These are phyloP conservation scores for Trichocomaceae sp. DNA, from an alignment of 2,329 filamentous ascomycete species.

Conservation along the genomic window DNA sequence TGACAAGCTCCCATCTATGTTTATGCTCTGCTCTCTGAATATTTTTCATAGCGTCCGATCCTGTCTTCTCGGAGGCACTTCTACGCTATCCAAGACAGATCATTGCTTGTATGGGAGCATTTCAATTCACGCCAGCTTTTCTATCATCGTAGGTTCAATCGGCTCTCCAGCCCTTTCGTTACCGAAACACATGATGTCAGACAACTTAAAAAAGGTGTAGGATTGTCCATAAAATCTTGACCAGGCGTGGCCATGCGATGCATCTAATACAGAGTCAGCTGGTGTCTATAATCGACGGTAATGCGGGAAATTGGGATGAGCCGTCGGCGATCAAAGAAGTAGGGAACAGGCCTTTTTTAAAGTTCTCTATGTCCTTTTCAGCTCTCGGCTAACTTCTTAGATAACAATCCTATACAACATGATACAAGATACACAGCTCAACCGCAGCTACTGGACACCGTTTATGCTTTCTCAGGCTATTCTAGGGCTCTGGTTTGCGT, in stretches of 20 bases:
- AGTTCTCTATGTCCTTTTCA: too few species aligned
- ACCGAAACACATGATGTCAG: not conserved
- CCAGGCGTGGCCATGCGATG: too few species aligned
- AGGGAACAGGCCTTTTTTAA: not conserved
- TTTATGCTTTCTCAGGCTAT: not conserved
- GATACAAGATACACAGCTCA: not conserved
- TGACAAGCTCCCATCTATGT: not conserved
- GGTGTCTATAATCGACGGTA: too few species aligned
- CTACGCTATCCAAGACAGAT: not conserved
- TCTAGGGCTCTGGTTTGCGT: slow-evolving; percentile 1
- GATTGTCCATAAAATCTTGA: not conserved
- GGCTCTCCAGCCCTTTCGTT: not conserved
- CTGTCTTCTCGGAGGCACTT: not conserved
- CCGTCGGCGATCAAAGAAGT: too few species aligned
- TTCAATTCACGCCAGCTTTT: not conserved
- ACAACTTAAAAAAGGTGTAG: not conserved
- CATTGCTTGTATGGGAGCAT: not conserved
- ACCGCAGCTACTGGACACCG: not conserved
- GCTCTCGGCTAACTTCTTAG: not conserved
- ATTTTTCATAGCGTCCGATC: not conserved
- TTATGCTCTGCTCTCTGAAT: not conserved
- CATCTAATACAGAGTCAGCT: too few species aligned
- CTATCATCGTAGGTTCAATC: not conserved
- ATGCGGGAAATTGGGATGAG: too few species aligned
- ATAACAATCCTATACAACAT: not conserved